Evolutionary conservation across 352 stramenopile species (phyloP), one percentile per base, ranked within the genome.

Genomic region (Phytophthora citrophthora): DNA sequence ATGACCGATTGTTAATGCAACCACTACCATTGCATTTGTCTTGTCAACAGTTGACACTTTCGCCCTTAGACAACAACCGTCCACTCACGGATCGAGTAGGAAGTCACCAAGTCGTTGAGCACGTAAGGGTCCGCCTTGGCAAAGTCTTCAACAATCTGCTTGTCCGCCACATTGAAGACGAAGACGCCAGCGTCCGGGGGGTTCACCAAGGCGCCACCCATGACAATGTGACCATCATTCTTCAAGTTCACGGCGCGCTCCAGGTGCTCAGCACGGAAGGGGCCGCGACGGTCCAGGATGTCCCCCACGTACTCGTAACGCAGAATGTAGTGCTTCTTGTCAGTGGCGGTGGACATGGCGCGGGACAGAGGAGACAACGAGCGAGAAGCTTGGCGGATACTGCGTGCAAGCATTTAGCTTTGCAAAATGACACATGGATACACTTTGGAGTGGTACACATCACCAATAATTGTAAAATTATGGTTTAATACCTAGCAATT

Each of bases 241-340:
- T 90, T 89, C 54, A 77, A 61, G 48, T 62, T 71, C 41, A 74
- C 58, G 6, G 77, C 74, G 63, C 71, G 76, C 65, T 78, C 67
- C 57, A 92, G 58, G 61, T 91, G 85, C 58, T 89, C 77, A 18
- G 68, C 61, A 27, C 85, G 85, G 71, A 91, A 94, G 39, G 83
- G 83, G 0, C 70, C 76, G 52, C 85, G 81, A 54, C 88, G 88
- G 46, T 92, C 74, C 38, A 90, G 68, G 53, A 92, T 92, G 49
- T 91, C 83, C n/a, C 74, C 51, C 53, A 86, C 74, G 71, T 94
- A 92, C 46, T 83, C 75, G 70, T 94, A 92, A 38, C 73, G 81
- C 36, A 94, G 67, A 44, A 93, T 76, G 70, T 76, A 93, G 38
- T 76, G 82, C 60, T 90, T 89, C 64, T 85, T 89, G 56, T 81